A percentile compares a stretch with the other conserved stretches of the same genome.
These are phyloP conservation scores for Mallotus japonicus DNA, from an alignment of 441 rosid genomes.

Conservation along the genomic window DNA sequence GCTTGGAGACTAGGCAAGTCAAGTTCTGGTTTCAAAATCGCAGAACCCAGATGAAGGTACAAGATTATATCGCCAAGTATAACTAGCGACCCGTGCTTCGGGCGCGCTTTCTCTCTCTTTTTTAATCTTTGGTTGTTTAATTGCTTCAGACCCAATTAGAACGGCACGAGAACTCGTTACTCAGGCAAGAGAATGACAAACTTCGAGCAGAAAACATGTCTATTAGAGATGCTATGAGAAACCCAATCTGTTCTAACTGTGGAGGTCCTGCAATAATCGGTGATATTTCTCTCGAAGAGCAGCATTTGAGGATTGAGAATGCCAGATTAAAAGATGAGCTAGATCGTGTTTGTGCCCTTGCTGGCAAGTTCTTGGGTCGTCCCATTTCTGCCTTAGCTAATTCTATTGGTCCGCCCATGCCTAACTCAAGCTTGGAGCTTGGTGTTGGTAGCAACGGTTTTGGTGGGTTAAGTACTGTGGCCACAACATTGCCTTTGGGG, in stretches of 20 bases:
- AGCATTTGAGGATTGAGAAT: conserved; percentile 85
- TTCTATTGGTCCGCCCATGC: conserved; percentile 46
- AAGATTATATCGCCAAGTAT: background rate
- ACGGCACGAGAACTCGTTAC: conserved; percentile 76
- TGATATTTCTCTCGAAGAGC: conserved; percentile 78
- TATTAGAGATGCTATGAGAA: conserved; percentile 70
- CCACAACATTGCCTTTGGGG: conserved; percentile 47
- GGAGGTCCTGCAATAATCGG: conserved; percentile 82
- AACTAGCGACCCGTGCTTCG: background rate
- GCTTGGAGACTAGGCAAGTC: conserved; percentile 81
- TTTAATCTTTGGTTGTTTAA: background rate
- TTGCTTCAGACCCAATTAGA: conserved; percentile 70
- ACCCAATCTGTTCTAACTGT: conserved; percentile 80
- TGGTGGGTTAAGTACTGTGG: conserved; percentile 40
- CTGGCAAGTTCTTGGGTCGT: conserved; percentile 83
- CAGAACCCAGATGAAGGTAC: conserved; percentile 96
- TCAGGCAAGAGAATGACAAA: conserved; percentile 77
- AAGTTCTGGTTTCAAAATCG: conserved; percentile 99
- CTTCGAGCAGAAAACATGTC: conserved; percentile 82
- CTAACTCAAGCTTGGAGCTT: conserved; percentile 62
- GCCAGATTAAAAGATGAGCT: conserved; percentile 82
- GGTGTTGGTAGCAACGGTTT: conserved; percentile 66
- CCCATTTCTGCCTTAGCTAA: conserved; percentile 44
- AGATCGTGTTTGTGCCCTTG: conserved; percentile 71
- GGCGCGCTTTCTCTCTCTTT: background rate